Evolutionary conservation across 176 grass and related monocot genomes (phyloP), one percentile per base, ranked within the genome.

Genomic region (Oryza officinalis): DNA sequence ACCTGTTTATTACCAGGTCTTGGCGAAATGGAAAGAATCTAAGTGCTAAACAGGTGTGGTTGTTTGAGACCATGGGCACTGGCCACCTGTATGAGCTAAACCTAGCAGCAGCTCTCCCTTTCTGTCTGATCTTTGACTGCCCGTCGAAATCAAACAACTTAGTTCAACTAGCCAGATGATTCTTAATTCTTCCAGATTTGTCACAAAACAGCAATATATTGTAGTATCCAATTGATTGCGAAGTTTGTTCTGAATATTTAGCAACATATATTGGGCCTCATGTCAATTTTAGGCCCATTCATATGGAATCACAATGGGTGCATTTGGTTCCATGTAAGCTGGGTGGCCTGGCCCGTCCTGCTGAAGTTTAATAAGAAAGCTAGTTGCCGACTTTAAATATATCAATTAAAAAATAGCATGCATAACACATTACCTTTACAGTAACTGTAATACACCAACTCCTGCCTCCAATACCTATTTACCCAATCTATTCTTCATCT

Each of bases 11-110:
- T 69, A 27, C 25, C 38, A 10, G 46, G 65, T 28, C 27, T 40
- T 20, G 4, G 40, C 38, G 12, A 52, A 74, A 52, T 32, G 45
- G 27, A 26, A 49, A 83, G 28, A 18, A 35, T 67, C 20, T 5
- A 1, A 86, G 64, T 87, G 85, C 71, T 69, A 63, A 87, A 81
- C 85, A 87, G 71, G 46, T 69, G 85, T 22, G 63, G 47, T 0
- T 61, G 26, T 74, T 30, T 15, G 32, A 57, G 46, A 25, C 13
- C 17, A 3, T 41, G 70, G 2, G 4, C 60, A 54, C n/a, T 10
- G 6, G 59, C 41, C 38, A 73, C 22, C 67, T 72, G 83, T 86
- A 50, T 30, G 60, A 74, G 26, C 15, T 74, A 35, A 32, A 13
- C 23, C 67, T 63, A 61, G 23, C 9, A 18, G 67, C 69, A 81